Evolutionary conservation across 345 rosid genomes (phyloP).

Genomic region (Acer campestre): DNA sequence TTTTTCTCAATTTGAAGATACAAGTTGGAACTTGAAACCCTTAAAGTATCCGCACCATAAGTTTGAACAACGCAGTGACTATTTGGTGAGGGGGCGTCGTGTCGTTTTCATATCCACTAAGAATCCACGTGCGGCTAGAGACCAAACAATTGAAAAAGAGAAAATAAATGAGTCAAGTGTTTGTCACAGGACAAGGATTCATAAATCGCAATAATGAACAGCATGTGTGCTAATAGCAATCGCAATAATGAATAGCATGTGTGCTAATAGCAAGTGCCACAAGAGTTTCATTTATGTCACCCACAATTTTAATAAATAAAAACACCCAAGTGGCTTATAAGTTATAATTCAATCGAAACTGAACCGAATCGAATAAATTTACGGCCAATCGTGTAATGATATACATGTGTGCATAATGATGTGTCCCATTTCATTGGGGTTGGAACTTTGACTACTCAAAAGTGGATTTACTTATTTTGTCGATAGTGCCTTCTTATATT

Average conservation of each 20-base stretch:
- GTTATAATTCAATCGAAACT: too few species aligned
- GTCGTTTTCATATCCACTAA: slow-evolving; percentile 1
- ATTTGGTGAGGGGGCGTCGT: background rate
- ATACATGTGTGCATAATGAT: background rate
- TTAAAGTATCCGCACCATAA: too few species aligned
- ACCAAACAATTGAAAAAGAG: background rate
- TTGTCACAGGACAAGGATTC: slow-evolving; percentile 20
- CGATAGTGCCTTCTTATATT: background rate
- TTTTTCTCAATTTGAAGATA: too few species aligned
- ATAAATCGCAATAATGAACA: background rate
- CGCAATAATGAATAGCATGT: slow-evolving; percentile 5
- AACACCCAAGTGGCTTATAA: background rate
- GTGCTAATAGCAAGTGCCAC: slow-evolving; percentile 13
- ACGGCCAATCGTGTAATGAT: background rate
- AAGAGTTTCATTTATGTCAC: background rate
- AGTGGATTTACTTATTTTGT: background rate
- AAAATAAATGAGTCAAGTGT: background rate
- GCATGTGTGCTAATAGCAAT: background rate
- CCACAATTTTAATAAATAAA: background rate
- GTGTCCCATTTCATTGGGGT: background rate
- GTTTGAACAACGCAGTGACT: background rate
- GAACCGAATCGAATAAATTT: too few species aligned
- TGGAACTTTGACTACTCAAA: slow-evolving; percentile 7
- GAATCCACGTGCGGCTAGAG: slow-evolving; percentile 14
- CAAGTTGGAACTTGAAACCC: too few species aligned